Evolutionary conservation across 1,284 basidiomycete genomes (phyloP).

Genomic region (Ganoderma multipileum): DNA sequence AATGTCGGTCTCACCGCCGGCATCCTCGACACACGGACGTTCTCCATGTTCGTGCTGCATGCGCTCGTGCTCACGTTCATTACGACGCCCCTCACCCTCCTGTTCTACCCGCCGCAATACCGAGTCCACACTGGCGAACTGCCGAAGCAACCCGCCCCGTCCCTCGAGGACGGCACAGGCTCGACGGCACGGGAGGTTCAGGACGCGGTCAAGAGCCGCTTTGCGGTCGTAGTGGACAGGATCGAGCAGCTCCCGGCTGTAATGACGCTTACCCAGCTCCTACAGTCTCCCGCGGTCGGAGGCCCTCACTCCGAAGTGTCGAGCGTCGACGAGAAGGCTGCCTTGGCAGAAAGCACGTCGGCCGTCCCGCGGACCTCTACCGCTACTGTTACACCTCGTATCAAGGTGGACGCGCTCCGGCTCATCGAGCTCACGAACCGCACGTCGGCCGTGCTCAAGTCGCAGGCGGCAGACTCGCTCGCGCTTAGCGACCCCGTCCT

Average conservation of each 20-base stretch:
- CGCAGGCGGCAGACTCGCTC: constrained; percentile 74
- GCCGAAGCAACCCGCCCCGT: constrained; percentile 8
- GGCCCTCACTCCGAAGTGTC: constrained; percentile 15
- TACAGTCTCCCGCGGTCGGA: constrained; percentile 45
- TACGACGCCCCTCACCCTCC: constrained; percentile 83
- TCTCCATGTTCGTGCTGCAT: constrained; percentile 92
- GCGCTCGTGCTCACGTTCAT: constrained; percentile 87
- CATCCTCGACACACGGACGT: constrained; percentile 76
- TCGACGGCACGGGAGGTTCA: constrained; percentile 28
- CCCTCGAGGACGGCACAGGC: constrained; percentile 18
- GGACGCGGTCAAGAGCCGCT: constrained; percentile 58
- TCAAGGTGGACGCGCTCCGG: constrained; percentile 77
- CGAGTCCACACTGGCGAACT: constrained; percentile 40
- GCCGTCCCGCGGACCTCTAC: constrained; percentile 6
- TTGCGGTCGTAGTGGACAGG: constrained; percentile 85
- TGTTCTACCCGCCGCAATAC: constrained; percentile 74
- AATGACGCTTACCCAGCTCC: constrained; percentile 70
- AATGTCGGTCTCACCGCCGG: constrained; percentile 87
- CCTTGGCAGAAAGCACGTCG: constrained; percentile 7
- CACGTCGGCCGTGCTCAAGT: constrained; percentile 86
- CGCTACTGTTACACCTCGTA: constrained; percentile 19
- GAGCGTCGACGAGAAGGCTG: constrained; percentile 33
- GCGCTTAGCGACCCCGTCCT: constrained; percentile 81
- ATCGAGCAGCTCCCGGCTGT: constrained; percentile 83
- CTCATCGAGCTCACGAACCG: constrained; percentile 90